Base-by-base conservation (phyloP, 345 rosid genomes). In the Physaria fendleri region DNA sequence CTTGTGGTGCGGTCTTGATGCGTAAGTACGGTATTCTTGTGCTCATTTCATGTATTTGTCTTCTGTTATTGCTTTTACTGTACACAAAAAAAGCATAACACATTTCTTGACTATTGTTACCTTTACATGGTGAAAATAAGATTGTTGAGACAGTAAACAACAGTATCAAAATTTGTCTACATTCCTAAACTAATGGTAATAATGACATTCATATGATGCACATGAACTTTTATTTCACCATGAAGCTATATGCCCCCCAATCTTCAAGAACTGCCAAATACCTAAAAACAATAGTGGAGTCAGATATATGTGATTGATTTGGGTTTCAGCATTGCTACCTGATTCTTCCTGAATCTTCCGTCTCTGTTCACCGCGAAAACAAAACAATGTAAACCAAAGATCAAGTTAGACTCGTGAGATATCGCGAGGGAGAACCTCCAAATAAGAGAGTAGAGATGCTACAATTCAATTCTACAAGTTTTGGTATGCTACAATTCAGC, bases 291-390 rank as follows among this genome's bases (percentile, higher is more conserved):
- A 53, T 7, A 47, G 21, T 8, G 17, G 12, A n/a, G 34, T 47
- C 52, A 47, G n/a, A n/a, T n/a, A n/a, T n/a, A 39, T 39, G 16
- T 39, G 21, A 39, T 15, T 6, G 5, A 47, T 14, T 27, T 15
- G 22, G 22, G 35, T 8, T 68, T 74, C 77, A 2, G 71, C 45
- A 15, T 49, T 50, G 40, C 56, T 56, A 38, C 58, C 78, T 0
- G 85, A 66, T 25, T 74, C 90, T 48, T 75, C 65, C 53, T 65
- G 80, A 53, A 69, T 71, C 74, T 83, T 83, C 40, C 76, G 95
- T 75, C 85, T 86, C 98, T 91, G 81, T 54, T 6, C 27, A 22
- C 25, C 64, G 5, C 58, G 57, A 47, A 71, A 69, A 32, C 24
- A 63, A 34, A 49, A 53, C 16, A 65, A 27, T 20, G 14, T 12